phyloP scores from a whole-genome alignment of 176 grass and related monocot species.

The Carex kokanica region DNA sequence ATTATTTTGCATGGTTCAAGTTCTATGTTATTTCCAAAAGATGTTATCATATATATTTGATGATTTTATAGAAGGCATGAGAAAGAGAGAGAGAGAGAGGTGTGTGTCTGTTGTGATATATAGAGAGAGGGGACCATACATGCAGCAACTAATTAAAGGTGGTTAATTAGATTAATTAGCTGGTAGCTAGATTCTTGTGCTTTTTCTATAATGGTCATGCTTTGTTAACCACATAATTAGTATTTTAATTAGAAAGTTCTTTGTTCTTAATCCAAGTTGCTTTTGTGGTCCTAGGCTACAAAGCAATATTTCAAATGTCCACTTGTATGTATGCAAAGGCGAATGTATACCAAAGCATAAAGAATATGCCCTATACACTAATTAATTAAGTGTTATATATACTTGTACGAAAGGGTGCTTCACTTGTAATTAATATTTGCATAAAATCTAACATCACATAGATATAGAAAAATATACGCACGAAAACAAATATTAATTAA shows the following conservation, averaged over 20 bases:
- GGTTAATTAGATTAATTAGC: conserved; percentile 17
- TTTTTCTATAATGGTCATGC: conserved; percentile 21
- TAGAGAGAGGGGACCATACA: conserved; percentile 4
- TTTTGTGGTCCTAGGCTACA: conserved; percentile 16
- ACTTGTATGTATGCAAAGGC: neutral
- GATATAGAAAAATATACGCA: neutral
- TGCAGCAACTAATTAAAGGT: conserved; percentile 8
- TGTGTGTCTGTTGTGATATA: neutral
- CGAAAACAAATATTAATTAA: neutral
- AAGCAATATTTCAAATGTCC: neutral
- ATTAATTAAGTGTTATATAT: neutral
- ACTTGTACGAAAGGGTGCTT: neutral
- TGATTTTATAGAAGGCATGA: too few species aligned
- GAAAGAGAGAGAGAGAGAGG: too few species aligned
- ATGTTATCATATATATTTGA: neutral
- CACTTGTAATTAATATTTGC: neutral
- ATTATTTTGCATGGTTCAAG: too few species aligned
- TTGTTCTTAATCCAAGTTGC: conserved; percentile 24
- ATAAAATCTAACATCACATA: conserved; percentile 2
- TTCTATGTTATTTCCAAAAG: too few species aligned
- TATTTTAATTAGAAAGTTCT: conserved; percentile 22
- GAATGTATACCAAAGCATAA: conserved; percentile 6
- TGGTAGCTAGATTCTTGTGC: conserved; percentile 21
- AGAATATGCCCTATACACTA: neutral
- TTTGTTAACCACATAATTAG: conserved; percentile 26